A percentile compares a stretch with the other conserved stretches of the same genome.
Conservation (phyloP, 2,329 filamentous ascomycete genomes). For the Pseudogymnoascus sp. region DNA sequence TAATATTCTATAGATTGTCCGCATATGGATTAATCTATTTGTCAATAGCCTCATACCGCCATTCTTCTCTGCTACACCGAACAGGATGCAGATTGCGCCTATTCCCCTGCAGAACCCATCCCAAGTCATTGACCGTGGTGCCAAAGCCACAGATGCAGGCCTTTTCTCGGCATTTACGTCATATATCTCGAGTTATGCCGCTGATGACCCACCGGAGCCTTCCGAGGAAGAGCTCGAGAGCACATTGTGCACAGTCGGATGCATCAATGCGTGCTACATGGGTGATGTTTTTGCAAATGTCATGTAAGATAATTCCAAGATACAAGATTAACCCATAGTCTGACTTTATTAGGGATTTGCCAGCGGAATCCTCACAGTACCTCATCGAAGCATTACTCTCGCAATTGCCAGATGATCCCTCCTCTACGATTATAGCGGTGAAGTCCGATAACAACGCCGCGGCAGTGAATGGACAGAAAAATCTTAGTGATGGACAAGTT, state of each 20-base stretch:
- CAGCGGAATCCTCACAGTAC: constrained; percentile 47
- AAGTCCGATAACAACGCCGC: constrained; percentile 71
- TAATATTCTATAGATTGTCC: constrained; percentile 58
- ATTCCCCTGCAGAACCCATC: constrained; percentile 89
- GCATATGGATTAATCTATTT: constrained; percentile 92
- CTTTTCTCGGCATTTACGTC: constrained; percentile 91
- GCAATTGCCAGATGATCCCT: constrained; percentile 78
- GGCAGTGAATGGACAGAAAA: constrained; percentile 52
- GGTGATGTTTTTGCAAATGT: constrained; percentile 76
- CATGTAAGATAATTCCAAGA: constrained; percentile 43
- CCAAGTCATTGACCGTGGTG: constrained; percentile 81
- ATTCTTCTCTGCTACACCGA: constrained; percentile 57
- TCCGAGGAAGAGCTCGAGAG: constrained; percentile 96
- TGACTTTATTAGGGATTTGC: constrained; percentile 44
- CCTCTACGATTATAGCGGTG: constrained; percentile 74
- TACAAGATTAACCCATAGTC: constrained; percentile 2
- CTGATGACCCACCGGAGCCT: constrained; percentile 92
- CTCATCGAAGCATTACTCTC: constrained; percentile 67
- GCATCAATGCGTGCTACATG: constrained; percentile 81
- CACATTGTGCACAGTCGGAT: constrained; percentile 88
- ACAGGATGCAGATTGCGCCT: constrained; percentile 60
- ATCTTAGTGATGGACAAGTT: constrained; percentile 44
- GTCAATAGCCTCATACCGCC: constrained; percentile 86
- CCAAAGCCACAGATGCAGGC: constrained; percentile 68
- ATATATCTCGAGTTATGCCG: constrained; percentile 97